A percentile compares a stretch with the other conserved stretches of the same genome.
Conservation (phyloP, 352 stramenopile genomes). For the Pythium rhizo-oryzae region DNA sequence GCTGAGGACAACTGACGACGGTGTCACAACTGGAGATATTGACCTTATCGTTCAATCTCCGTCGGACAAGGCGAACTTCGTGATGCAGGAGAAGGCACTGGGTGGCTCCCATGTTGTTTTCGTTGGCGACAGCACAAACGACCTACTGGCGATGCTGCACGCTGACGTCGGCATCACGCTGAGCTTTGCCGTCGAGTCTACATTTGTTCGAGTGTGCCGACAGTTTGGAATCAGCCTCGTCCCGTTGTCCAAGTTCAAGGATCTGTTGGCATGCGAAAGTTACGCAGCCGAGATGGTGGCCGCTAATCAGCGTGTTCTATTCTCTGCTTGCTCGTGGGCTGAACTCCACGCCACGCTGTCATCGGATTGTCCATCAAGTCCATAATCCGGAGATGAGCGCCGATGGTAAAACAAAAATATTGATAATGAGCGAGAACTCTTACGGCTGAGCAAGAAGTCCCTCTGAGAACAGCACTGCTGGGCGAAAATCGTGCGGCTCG, state of each 20-base stretch:
- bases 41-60: conserved; percentile 54
- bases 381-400: neutral
- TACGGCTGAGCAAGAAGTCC: neutral
- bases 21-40: conserved; percentile 57
- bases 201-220: conserved; percentile 30
- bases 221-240: conserved; percentile 40
- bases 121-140: conserved; percentile 69
- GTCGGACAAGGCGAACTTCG: conserved; percentile 48
- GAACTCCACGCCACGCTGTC: conserved; percentile 25
- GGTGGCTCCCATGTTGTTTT: conserved; percentile 35
- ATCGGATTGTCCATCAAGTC: too few relatives aligned
- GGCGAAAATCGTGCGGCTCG: conserved; percentile 4
- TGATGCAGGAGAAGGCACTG: conserved; percentile 25
- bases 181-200: conserved; percentile 21
- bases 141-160: conserved; percentile 61
- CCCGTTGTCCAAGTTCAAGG: conserved; percentile 25
- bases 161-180: conserved; percentile 67
- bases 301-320: conserved; percentile 28
- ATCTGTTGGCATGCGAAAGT: neutral
- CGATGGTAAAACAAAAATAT: conserved; percentile 13
- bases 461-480: conserved; percentile 1
- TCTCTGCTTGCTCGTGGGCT: conserved; percentile 31
- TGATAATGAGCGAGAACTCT: conserved; percentile 5
- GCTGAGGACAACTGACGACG: conserved; percentile 41
- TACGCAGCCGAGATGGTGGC: neutral